These are phyloP conservation scores for Cyberlindnera meyerae DNA, from an alignment of 805 yeast species.

Conservation along the genomic window DNA sequence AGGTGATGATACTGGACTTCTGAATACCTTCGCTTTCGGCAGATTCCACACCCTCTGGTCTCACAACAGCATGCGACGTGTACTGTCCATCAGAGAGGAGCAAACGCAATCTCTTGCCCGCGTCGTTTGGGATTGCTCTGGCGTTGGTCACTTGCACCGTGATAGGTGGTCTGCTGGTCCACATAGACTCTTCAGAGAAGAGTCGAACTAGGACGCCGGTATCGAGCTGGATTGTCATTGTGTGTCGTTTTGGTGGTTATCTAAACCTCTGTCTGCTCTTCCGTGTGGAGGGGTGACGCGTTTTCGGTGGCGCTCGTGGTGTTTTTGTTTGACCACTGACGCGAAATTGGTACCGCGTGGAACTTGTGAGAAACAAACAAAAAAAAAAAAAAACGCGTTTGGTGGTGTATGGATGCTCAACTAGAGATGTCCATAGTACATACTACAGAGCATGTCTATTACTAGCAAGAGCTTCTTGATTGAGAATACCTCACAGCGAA, in stretches of 20 bases:
- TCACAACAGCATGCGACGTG: conserved; percentile 47
- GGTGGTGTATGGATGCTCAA: too few species aligned
- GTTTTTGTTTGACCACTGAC: neutral
- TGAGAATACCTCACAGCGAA: too few species aligned
- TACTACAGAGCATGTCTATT: too few species aligned
- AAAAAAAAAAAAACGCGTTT: too few species aligned
- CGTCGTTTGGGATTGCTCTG: conserved; percentile 35
- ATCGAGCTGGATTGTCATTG: conserved; percentile 10
- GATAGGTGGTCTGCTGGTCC: conserved; percentile 23
- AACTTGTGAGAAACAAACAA: too few species aligned
- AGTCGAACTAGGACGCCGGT: conserved; percentile 16
- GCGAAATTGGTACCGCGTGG: too few species aligned
- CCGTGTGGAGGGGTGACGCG: too few species aligned
- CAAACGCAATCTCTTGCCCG: conserved; percentile 38
- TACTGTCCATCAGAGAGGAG: conserved; percentile 50
- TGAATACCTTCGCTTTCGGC: conserved; percentile 43
- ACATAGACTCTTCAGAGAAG: conserved; percentile 19
- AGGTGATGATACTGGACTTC: conserved; percentile 37
- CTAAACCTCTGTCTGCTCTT: too few species aligned
- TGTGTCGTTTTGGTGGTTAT: neutral
- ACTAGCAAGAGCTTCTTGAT: too few species aligned
- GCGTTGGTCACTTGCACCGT: conserved; percentile 34
- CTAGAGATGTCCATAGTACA: too few species aligned
- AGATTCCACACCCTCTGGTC: conserved; percentile 43
- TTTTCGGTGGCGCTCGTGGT: neutral